Base-by-base conservation (phyloP, 1,284 basidiomycete genomes). In the Sporisorium exsertum region DNA sequence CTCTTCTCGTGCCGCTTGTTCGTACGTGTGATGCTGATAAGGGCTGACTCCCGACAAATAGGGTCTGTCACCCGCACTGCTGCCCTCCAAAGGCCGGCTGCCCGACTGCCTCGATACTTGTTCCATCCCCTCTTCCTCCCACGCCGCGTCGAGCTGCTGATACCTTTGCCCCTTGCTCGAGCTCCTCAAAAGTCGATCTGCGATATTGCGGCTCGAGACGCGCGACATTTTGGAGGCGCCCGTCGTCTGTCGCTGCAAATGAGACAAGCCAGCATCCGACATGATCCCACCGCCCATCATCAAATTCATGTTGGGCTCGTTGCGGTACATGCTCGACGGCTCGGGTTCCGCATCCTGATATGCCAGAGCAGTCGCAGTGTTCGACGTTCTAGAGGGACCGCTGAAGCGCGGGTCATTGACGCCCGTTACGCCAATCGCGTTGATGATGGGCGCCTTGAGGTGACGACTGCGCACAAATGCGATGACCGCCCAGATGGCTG, bases 241-340 rank as follows among this genome's bases (percentile, higher is more conserved):
- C n/a, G 68, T 71, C 24, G 68, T 58, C 37, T 71, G 62, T 9
- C 68, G 62, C 47, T 71, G 68, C 58, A 71, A 37, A 42, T 71
- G 68, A 12, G 62, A 64, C 50, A 71, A 12, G 2, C 68, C 68
- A 20, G 62, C 68, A 53, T 71, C 68, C 58, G 68, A 64, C 68
- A 71, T 71, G 62, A 71, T 61, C 3, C 68, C 68, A 0, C 68
- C 68, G 6, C 68, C 68, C 54, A 61, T 54, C 62, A 71, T 71
- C 49, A 71, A 35, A 45, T 71, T 71, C 68, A 71, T 71, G 50
- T 71, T 71, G 43, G 68, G 68, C 35, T 71, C 68, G 35, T 57
- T 71, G 35, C 62, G 68, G 24, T 64, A 71, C n/a, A 61, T 35
- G n/a, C 35, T 57, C n/a, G 43, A 18, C 20, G 62, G 33, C 37